phyloP scores from a whole-genome alignment of 2,329 filamentous ascomycete species.

The Cladosporium sp. region DNA sequence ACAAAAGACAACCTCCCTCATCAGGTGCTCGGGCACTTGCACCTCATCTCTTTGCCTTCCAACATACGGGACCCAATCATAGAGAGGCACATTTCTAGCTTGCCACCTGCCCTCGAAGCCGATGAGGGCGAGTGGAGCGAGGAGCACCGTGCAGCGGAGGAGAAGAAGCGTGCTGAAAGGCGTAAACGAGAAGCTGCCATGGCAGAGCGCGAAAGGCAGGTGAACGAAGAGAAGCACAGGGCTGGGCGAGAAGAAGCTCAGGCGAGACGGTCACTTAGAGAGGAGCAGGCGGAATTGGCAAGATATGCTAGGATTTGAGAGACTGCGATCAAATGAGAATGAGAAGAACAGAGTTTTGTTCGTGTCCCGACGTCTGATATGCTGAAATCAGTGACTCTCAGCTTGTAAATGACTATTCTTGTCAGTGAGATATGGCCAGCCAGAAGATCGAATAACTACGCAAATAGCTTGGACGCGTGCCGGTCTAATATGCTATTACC shows the following conservation, averaged over 20 bases:
- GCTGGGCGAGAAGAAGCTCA: slow-evolving; percentile 28
- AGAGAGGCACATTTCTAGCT: slow-evolving; percentile 65
- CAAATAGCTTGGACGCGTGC: not conserved
- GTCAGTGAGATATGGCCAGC: not conserved
- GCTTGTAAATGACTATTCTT: not conserved
- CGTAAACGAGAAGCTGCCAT: slow-evolving; percentile 63
- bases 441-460: not conserved
- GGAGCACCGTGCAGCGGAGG: slow-evolving; percentile 47
- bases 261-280: slow-evolving; percentile 24
- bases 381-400: not conserved
- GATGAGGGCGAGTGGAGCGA: slow-evolving; percentile 52
- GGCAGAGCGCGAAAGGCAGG: slow-evolving; percentile 58
- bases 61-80: slow-evolving; percentile 65
- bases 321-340: not conserved
- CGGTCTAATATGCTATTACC: not conserved
- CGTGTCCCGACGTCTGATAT: not conserved
- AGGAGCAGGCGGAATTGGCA: slow-evolving; percentile 25
- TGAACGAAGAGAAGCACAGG: slow-evolving; percentile 30
- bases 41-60: slow-evolving; percentile 68
- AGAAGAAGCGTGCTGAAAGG: slow-evolving; percentile 29
- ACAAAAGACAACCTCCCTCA: slow-evolving; percentile 61
- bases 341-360: not conserved
- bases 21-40: slow-evolving; percentile 65
- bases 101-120: slow-evolving; percentile 47
- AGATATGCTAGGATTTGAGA: slow-evolving; percentile 15